Base-by-base conservation (phyloP, 805 yeast species). In the Cyberlindnera nakhonratchasimensis region DNA sequence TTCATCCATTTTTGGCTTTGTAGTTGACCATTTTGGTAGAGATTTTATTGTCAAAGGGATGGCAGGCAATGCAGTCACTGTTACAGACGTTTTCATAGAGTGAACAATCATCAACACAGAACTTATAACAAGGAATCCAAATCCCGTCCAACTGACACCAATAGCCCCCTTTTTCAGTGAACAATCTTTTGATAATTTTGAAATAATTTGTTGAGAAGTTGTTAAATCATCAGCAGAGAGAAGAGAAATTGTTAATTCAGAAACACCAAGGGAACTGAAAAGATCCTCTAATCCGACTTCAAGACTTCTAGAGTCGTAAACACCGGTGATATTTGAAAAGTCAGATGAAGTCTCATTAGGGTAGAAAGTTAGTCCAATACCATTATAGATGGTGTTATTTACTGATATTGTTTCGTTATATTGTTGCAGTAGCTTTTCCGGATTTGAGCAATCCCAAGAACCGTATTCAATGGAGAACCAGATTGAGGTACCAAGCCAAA, bases 131-230 rank as follows among this genome's bases (percentile, higher is more conserved):
- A 38, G 32, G 25, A 32, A 31, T 4, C 17, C 28, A 18, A 29
- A 24, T 4, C 42, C 42, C 12, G 34, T 26, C 42, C 42, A 38
- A 16, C 42, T 32, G 21, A 38, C 37, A 32, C 37, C 42, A 9
- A 38, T 18, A 13, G 35, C 21, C 2, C 32, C 42, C 21, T 38
- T 38, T 26, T 38, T 38, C 28, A 38, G n/a, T 5, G 29, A 29
- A 29, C 42, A 38, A 17, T 38, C 42, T 16, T 38, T 31, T 6
- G 42, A 38, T 2, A 38, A 32, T 13, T 20, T 25, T 4, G 31
- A 7, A 5, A 32, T 20, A 2, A 38, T 18, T 7, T 18, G 17
- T 5, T 23, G 29, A n/a, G 37, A 20, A 3, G 17, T 29, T 4
- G 19, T 19, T 20, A 38, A 16, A 13, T 25, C 22, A 6, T 24